phyloP scores from a whole-genome alignment of 106 monocot species.

The Dioscorea zingiberensis region DNA sequence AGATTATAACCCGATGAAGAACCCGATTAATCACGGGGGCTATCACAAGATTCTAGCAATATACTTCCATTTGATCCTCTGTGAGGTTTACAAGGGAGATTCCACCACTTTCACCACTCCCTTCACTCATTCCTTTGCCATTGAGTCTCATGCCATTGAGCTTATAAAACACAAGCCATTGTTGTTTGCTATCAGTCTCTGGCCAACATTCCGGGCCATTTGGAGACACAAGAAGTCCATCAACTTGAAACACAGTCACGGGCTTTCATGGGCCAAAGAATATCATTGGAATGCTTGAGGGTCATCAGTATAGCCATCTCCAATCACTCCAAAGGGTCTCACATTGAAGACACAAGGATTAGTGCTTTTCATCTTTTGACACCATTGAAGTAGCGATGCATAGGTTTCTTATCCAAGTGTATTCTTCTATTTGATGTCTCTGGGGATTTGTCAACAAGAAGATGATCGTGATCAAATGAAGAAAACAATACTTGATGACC shows the following conservation, averaged over 20 bases:
- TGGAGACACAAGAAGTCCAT: slow-evolving; percentile 88
- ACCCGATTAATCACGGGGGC: slow-evolving; percentile 85
- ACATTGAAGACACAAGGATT: no score
- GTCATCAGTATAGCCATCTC: slow-evolving; percentile 84
- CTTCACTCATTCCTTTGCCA: slow-evolving; percentile 75
- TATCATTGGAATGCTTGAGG: slow-evolving; percentile 67
- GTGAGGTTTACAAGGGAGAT: slow-evolving; percentile 96
- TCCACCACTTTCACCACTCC: slow-evolving; percentile 97
- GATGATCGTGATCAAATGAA: slow-evolving; percentile 1
- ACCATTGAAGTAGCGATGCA: not conserved
- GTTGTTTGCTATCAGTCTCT: slow-evolving; percentile 57
- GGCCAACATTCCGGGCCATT: slow-evolving; percentile 92
- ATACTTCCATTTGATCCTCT: slow-evolving; percentile 88
- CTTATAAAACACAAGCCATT: slow-evolving; percentile 87
- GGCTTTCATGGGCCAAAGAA: slow-evolving; percentile 88
- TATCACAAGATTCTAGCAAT: slow-evolving; percentile 84
- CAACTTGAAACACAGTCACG: slow-evolving; percentile 77
- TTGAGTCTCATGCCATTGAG: slow-evolving; percentile 62
- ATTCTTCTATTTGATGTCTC: no score
- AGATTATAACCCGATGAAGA: slow-evolving; percentile 85
- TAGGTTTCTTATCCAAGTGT: slow-evolving; percentile 38
- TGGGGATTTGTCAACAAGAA: slow-evolving; percentile 3
- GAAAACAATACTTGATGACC: not conserved
- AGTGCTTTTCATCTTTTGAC: slow-evolving; percentile 15
- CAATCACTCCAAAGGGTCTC: slow-evolving; percentile 73